Percentiles rank a stretch among this genome's conserved stretches.
Conservation (phyloP, 1,284 basidiomycete species). For the Phellopilus nigrolimitatus region DNA sequence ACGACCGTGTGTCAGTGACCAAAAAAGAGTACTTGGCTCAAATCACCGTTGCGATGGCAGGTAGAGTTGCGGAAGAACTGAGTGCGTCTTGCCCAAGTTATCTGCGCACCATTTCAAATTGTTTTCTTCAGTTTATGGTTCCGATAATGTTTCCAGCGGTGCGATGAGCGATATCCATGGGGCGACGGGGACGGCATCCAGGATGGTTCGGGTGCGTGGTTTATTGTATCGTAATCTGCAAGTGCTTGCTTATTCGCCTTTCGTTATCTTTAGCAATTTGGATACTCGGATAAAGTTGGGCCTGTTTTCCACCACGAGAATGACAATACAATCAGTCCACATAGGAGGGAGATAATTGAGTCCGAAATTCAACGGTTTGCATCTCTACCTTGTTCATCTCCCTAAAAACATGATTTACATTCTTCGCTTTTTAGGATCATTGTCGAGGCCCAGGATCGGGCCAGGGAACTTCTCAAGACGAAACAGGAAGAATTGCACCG, state of each 20-base stretch:
- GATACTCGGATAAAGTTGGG: slow-evolving; percentile 82
- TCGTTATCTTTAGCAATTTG: slow-evolving; percentile 30
- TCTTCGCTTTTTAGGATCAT: slow-evolving; percentile 56
- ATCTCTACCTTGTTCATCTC: slow-evolving; percentile 22
- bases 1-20: slow-evolving; percentile 71
- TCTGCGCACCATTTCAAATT: slow-evolving; percentile 4
- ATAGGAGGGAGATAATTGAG: slow-evolving; percentile 79
- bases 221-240: neutral
- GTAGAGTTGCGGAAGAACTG: slow-evolving; percentile 89
- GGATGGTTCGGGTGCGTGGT: slow-evolving; percentile 80
- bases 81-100: slow-evolving; percentile 39
- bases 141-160: slow-evolving; percentile 86
- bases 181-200: slow-evolving; percentile 77
- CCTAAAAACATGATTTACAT: neutral
- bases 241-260: slow-evolving; percentile 11
- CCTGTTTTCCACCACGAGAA: slow-evolving; percentile 76
- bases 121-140: slow-evolving; percentile 67
- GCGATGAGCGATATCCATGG: slow-evolving; percentile 80
- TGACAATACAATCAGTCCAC: slow-evolving; percentile 63
- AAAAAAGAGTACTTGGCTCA: slow-evolving; percentile 68
- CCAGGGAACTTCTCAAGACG: slow-evolving; percentile 60
- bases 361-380: slow-evolving; percentile 76
- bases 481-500: slow-evolving; percentile 78
- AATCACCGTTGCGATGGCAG: slow-evolving; percentile 91
- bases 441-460: slow-evolving; percentile 69